phyloP scores from a whole-genome alignment of 371 early-diverging fungal genomes.

The Mucor lusitanicus region DNA sequence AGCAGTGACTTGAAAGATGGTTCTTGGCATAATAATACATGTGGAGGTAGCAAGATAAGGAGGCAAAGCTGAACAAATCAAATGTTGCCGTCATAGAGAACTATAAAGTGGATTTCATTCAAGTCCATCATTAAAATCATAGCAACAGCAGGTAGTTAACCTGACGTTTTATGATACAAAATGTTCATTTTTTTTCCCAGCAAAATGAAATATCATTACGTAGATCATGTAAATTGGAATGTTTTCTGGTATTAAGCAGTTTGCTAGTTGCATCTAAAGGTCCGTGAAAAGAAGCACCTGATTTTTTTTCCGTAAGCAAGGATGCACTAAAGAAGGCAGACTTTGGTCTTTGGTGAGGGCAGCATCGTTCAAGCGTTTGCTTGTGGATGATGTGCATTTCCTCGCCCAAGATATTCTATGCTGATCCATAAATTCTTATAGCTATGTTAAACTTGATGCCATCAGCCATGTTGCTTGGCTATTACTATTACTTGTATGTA shows the following conservation, averaged over 20 bases:
- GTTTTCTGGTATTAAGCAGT: neutral
- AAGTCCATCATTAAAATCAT: neutral
- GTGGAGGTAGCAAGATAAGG: neutral
- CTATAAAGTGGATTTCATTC: neutral
- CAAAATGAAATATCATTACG: neutral
- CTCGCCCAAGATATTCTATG: neutral
- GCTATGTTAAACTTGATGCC: neutral
- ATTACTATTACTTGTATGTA: neutral
- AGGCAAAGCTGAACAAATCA: too few species aligned
- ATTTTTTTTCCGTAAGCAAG: neutral
- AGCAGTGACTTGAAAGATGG: neutral
- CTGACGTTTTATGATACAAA: neutral
- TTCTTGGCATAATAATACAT: neutral
- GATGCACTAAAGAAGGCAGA: neutral
- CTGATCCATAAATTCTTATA: too few species aligned
- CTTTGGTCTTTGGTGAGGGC: neutral
- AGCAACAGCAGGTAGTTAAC: neutral
- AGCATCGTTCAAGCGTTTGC: neutral
- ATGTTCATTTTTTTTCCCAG: neutral
- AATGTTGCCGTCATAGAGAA: neutral
- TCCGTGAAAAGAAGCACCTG: neutral
- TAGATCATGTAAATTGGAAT: neutral
- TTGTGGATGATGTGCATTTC: neutral
- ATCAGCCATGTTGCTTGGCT: neutral
- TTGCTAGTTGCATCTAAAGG: neutral